Percentiles rank a stretch among this genome's conserved stretches.
Conservation (phyloP, 1,284 basidiomycete genomes). For the Pseudozyma tsukubaensis region DNA sequence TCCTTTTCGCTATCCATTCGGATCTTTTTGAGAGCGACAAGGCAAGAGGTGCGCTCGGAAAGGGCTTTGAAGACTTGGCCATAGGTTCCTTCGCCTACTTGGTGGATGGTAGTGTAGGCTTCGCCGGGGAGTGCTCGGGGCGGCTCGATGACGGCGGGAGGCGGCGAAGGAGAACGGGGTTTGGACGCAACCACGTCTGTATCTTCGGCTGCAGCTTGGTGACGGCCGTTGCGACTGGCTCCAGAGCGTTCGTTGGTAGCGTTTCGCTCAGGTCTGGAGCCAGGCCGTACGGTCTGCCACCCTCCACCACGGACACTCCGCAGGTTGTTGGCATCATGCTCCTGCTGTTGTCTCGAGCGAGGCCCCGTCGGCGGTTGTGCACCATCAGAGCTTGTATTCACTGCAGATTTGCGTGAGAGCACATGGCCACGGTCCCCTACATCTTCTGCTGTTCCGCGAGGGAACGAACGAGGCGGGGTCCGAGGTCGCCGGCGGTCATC, state of each 20-base stretch:
- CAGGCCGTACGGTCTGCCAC: constrained; percentile 41
- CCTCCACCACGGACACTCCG: constrained; percentile 37
- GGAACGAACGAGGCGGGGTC: constrained; percentile 9
- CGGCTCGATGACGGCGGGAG: constrained; percentile 8
- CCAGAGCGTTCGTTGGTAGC: neutral
- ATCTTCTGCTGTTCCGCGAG: constrained; percentile 4
- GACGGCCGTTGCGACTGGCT: constrained; percentile 12
- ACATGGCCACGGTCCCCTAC: constrained; percentile 28
- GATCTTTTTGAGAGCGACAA: constrained; percentile 95
- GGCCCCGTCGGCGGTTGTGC: constrained; percentile 29
- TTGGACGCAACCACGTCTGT: too few relatives aligned
- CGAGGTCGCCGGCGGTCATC: constrained; percentile 2
- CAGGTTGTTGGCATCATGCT: constrained; percentile 22
- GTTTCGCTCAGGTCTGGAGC: constrained; percentile 18
- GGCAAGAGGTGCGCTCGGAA: constrained; percentile 78
- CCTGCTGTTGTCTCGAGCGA: constrained; percentile 10
- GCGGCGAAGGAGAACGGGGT: too few relatives aligned
- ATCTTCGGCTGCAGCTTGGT: too few relatives aligned
- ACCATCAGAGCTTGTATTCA: constrained; percentile 15
- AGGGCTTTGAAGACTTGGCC: constrained; percentile 99
- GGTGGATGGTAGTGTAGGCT: constrained; percentile 86
- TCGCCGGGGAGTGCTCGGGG: constrained; percentile 64
- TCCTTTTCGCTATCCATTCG: constrained; percentile 97
- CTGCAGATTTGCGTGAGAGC: constrained; percentile 28
- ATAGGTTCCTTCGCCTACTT: constrained; percentile 98